Evolutionary conservation across 495 filamentous ascomycete species (phyloP).

Genomic region (Trichocladium antarcticum): DNA sequence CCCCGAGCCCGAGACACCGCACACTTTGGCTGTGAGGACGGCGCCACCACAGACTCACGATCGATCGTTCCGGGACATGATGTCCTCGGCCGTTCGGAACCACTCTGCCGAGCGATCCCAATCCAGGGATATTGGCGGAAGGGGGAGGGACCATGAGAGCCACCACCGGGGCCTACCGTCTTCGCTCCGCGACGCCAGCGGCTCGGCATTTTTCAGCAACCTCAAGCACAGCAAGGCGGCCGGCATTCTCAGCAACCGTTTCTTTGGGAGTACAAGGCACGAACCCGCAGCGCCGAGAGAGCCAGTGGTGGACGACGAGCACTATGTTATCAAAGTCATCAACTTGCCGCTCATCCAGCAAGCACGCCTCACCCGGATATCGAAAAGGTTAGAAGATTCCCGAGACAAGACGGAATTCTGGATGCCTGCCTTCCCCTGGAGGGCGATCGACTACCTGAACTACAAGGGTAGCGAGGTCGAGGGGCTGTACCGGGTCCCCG

Average conservation of each 20-base stretch:
- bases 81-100: slow-evolving; percentile 48
- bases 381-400: slow-evolving; percentile 69
- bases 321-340: slow-evolving; percentile 67
- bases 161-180: slow-evolving; percentile 35
- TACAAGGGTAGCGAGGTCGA: slow-evolving; percentile 83
- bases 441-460: slow-evolving; percentile 88
- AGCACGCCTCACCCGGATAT: slow-evolving; percentile 74
- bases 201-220: slow-evolving; percentile 53
- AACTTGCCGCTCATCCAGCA: slow-evolving; percentile 73
- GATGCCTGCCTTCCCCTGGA: slow-evolving; percentile 89
- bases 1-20: slow-evolving; percentile 32
- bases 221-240: slow-evolving; percentile 66
- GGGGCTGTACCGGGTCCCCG: slow-evolving; percentile 78
- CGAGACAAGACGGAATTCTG: slow-evolving; percentile 91
- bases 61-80: slow-evolving; percentile 51
- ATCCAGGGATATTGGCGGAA: slow-evolving; percentile 27
- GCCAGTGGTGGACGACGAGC: slow-evolving; percentile 51
- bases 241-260: slow-evolving; percentile 62
- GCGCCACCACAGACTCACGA: slow-evolving; percentile 52
- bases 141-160: slow-evolving; percentile 37
- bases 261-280: slow-evolving; percentile 63
- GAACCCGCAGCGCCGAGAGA: slow-evolving; percentile 61
- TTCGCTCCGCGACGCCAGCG: slow-evolving; percentile 53
- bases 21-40: slow-evolving; percentile 30
- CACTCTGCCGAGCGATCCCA: slow-evolving; percentile 53